Evolutionary conservation across 805 yeast species (phyloP).

Genomic region (Kodamaea kakaduensis): DNA sequence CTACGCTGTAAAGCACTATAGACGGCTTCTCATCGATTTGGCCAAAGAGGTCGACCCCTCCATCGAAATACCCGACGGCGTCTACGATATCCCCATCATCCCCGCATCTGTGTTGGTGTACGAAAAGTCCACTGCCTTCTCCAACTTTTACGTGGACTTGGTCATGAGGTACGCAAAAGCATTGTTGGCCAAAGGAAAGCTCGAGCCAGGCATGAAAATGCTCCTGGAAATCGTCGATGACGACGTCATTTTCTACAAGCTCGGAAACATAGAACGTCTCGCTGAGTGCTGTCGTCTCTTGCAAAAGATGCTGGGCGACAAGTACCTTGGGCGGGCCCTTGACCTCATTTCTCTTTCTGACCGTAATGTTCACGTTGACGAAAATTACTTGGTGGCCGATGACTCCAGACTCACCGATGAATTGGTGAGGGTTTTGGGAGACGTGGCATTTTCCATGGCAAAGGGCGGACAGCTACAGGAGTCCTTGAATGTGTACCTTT

Average conservation of each 20-base stretch:
- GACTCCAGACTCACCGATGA: conserved; percentile 35
- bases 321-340: conserved; percentile 29
- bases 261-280: conserved; percentile 40
- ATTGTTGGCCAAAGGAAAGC: conserved; percentile 37
- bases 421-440: conserved; percentile 29
- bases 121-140: conserved; percentile 27
- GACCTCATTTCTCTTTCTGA: conserved; percentile 28
- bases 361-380: conserved; percentile 19
- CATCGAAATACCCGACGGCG: conserved; percentile 24
- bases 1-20: conserved; percentile 41
- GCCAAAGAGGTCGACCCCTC: conserved; percentile 25
- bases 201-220: conserved; percentile 26
- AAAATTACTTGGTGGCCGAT: conserved; percentile 22
- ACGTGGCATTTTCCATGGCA: conserved; percentile 31
- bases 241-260: conserved; percentile 32
- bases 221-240: conserved; percentile 29
- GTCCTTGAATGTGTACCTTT: conserved; percentile 35
- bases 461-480: conserved; percentile 16
- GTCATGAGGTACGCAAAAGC: conserved; percentile 39
- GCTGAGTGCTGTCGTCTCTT: conserved; percentile 38
- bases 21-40: conserved; percentile 33
- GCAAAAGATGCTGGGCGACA: conserved; percentile 23
- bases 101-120: conserved; percentile 26
- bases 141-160: conserved; percentile 42
- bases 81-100: conserved; percentile 34